phyloP scores from a whole-genome alignment of 495 filamentous ascomycete species.

The Aspergillus carlsbadensis region DNA sequence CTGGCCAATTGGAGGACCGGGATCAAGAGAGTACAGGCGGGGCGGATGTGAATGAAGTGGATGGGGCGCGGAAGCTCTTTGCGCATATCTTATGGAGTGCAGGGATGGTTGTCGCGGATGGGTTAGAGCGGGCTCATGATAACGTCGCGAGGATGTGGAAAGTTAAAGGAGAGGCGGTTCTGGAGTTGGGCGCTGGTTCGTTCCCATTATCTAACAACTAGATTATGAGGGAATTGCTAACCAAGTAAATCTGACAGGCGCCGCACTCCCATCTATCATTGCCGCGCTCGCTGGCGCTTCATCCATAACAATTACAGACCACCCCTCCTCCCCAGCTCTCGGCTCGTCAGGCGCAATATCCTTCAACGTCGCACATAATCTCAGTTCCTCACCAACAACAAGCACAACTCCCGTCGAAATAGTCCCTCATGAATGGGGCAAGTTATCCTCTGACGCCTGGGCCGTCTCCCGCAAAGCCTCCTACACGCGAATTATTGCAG shows the following conservation, averaged over 20 bases:
- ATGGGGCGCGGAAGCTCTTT: slow-evolving; percentile 64
- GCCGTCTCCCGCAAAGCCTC: slow-evolving; percentile 44
- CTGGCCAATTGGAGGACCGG: slow-evolving; percentile 23
- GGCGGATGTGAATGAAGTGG: slow-evolving; percentile 32
- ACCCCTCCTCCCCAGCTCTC: slow-evolving; percentile 67
- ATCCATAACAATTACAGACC: slow-evolving; percentile 70
- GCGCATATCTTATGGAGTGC: slow-evolving; percentile 88
- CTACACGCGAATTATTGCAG: slow-evolving; percentile 72
- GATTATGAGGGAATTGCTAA: background rate
- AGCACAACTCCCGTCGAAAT: slow-evolving; percentile 39
- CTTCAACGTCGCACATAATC: slow-evolving; percentile 59
- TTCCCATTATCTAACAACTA: slow-evolving; percentile 10
- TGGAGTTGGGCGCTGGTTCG: slow-evolving; percentile 64
- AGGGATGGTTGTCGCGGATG: slow-evolving; percentile 68
- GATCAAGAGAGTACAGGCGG: slow-evolving; percentile 20
- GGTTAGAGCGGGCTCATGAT: slow-evolving; percentile 51
- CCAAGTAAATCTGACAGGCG: slow-evolving; percentile 46
- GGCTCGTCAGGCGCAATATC: slow-evolving; percentile 50
- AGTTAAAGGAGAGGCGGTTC: slow-evolving; percentile 49
- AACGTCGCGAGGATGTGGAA: slow-evolving; percentile 41
- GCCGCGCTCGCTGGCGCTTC: slow-evolving; percentile 61
- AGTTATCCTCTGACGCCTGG: slow-evolving; percentile 49
- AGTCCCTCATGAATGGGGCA: slow-evolving; percentile 74
- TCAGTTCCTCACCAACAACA: slow-evolving; percentile 26
- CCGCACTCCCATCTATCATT: slow-evolving; percentile 72